These are phyloP conservation scores for Coniochaeta sp. DNA, from an alignment of 2,329 filamentous ascomycete genomes.

Conservation along the genomic window DNA sequence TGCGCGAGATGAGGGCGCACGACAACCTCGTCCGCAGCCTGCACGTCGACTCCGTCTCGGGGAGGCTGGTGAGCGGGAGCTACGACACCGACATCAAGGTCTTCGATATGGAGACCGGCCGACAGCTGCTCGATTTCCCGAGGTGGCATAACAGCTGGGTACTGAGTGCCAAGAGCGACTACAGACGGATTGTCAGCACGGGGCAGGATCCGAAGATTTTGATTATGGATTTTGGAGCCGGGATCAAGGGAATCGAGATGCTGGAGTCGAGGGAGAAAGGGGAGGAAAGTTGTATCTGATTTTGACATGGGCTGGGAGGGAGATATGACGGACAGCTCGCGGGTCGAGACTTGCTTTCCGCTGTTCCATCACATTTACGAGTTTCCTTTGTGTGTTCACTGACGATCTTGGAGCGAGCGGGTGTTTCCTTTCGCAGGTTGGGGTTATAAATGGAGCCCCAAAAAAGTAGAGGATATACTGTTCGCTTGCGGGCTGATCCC, in stretches of 20 bases:
- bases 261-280: constrained; percentile 38
- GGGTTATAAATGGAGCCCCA: neutral
- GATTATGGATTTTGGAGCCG: constrained; percentile 82
- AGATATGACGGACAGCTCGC: neutral
- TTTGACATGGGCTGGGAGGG: neutral
- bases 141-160: constrained; percentile 97
- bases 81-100: constrained; percentile 97
- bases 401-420: neutral
- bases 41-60: constrained; percentile 82
- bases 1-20: constrained; percentile 77
- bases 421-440: neutral
- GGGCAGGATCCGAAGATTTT: constrained; percentile 90
- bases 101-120: constrained; percentile 77
- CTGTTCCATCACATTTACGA: neutral
- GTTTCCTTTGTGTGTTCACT: neutral
- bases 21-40: constrained; percentile 79
- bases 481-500: neutral
- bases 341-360: neutral
- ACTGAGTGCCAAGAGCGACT: constrained; percentile 90
- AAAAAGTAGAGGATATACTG: neutral
- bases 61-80: constrained; percentile 80
- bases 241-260: constrained; percentile 49
- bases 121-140: constrained; percentile 76
- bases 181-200: constrained; percentile 87
- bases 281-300: neutral